Percentiles rank a stretch among this genome's conserved stretches.
Conservation (phyloP, 2,329 filamentous ascomycete genomes). For the Aspergillus floridensis region DNA sequence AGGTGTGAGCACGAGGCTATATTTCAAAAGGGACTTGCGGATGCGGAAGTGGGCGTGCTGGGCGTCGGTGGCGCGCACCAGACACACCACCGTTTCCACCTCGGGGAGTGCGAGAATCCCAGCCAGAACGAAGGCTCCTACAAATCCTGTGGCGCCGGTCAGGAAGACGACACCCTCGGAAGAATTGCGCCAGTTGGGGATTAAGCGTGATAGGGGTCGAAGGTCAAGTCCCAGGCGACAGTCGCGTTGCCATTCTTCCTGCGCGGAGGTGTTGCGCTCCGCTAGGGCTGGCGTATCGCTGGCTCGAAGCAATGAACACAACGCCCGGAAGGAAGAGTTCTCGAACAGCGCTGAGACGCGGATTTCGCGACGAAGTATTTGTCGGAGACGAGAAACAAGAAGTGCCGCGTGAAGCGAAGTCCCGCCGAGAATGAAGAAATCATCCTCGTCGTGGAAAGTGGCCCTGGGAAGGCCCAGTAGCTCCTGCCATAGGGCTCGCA, state of each 20-base stretch:
- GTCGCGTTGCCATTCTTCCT: conserved; percentile 18
- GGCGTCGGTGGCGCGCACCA: conserved; percentile 64
- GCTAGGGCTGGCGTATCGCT: not conserved
- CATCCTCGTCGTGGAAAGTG: not conserved
- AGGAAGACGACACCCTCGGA: conserved; percentile 57
- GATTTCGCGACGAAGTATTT: not conserved
- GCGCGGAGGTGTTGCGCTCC: conserved; percentile 6
- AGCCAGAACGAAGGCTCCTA: conserved; percentile 71
- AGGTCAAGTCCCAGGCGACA: conserved; percentile 10
- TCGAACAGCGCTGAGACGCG: conserved; percentile 21
- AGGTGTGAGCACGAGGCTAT: conserved; percentile 6
- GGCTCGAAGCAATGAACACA: conserved; percentile 6
- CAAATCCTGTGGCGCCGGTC: conserved; percentile 80
- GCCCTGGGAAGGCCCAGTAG: conserved; percentile 5
- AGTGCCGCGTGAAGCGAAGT: not conserved
- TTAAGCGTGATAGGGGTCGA: not conserved
- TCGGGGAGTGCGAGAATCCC: conserved; percentile 61
- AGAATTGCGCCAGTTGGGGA: not conserved
- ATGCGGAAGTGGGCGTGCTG: conserved; percentile 18
- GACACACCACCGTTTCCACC: conserved; percentile 61
- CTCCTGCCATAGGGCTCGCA: not conserved
- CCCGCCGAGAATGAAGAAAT: not conserved
- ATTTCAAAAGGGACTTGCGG: conserved; percentile 7
- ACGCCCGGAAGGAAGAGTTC: conserved; percentile 10
- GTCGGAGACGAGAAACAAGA: not conserved